Evolutionary conservation across 306 rosid species (phyloP).

Genomic region (Echinosophora koreensis): DNA sequence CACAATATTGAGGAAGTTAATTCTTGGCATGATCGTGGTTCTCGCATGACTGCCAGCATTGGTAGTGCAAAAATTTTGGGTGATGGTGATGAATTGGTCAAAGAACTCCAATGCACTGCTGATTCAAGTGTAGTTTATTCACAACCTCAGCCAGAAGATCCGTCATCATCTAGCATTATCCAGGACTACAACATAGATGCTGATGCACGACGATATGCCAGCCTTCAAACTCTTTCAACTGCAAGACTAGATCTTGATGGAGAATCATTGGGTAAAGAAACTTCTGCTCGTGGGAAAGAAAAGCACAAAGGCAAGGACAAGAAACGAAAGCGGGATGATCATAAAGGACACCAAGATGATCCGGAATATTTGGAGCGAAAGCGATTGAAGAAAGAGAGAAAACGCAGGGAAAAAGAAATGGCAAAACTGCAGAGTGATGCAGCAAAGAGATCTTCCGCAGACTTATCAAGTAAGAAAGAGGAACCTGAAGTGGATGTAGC

Average conservation of each 20-base stretch:
- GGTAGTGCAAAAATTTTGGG: slow-evolving; percentile 83
- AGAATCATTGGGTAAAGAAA: slow-evolving; percentile 54
- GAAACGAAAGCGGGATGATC: slow-evolving; percentile 80
- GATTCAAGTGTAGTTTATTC: slow-evolving; percentile 75
- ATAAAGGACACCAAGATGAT: slow-evolving; percentile 67
- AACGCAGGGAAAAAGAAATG: slow-evolving; percentile 75
- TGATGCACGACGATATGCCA: slow-evolving; percentile 76
- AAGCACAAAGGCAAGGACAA: slow-evolving; percentile 75
- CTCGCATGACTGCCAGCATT: slow-evolving; percentile 93
- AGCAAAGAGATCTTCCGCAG: slow-evolving; percentile 49
- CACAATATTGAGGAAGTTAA: slow-evolving; percentile 83
- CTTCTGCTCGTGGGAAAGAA: slow-evolving; percentile 60
- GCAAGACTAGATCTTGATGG: slow-evolving; percentile 56
- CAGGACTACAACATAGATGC: slow-evolving; percentile 78
- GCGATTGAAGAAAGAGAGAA: slow-evolving; percentile 85
- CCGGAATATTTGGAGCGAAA: slow-evolving; percentile 84
- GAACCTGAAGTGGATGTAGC: slow-evolving; percentile 52
- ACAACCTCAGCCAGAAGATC: slow-evolving; percentile 63
- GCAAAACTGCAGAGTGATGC: slow-evolving; percentile 62
- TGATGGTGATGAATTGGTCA: slow-evolving; percentile 76
- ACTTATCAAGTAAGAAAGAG: slow-evolving; percentile 58
- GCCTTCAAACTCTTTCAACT: slow-evolving; percentile 84
- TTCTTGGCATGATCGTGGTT: slow-evolving; percentile 80
- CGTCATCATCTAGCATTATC: slow-evolving; percentile 78
- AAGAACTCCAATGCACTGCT: slow-evolving; percentile 90